phyloP scores from a whole-genome alignment of 306 rosid species.

The Vigna hirtella region DNA sequence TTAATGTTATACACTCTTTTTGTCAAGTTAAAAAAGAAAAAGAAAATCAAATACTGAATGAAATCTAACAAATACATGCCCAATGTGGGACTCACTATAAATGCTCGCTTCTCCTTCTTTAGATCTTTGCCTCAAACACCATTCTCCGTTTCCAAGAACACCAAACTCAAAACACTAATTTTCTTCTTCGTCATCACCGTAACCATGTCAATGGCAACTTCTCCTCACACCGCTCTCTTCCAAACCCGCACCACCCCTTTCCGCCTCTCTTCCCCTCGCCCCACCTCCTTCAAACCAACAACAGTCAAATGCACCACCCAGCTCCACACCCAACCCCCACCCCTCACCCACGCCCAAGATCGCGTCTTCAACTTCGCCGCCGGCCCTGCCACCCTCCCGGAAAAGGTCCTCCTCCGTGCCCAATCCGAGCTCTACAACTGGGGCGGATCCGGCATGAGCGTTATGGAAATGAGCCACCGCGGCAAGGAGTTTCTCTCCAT shows the following conservation, averaged over 20 bases:
- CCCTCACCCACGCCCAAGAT: slow-evolving; percentile 62
- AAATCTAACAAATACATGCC: neutral
- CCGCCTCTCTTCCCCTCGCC: slow-evolving; percentile 42
- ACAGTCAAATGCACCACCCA: slow-evolving; percentile 76
- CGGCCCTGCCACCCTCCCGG: slow-evolving; percentile 94
- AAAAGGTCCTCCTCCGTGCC: slow-evolving; percentile 71
- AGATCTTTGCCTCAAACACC: slow-evolving; percentile 12
- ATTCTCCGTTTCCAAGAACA: neutral
- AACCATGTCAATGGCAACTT: slow-evolving; percentile 66
- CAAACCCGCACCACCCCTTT: slow-evolving; percentile 33
- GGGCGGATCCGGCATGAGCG: slow-evolving; percentile 98
- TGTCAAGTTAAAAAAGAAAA: neutral
- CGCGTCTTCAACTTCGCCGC: slow-evolving; percentile 97
- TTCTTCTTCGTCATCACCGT: neutral
- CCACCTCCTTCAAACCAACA: slow-evolving; percentile 46
- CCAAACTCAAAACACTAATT: neutral
- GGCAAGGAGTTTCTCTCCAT: slow-evolving; percentile 89
- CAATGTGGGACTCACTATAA: neutral
- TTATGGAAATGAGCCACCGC: slow-evolving; percentile 98
- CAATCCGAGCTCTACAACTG: slow-evolving; percentile 92
- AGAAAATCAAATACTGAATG: neutral
- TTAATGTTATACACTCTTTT: neutral
- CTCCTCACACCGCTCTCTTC: slow-evolving; percentile 66
- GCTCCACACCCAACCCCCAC: slow-evolving; percentile 37
- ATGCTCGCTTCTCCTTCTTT: neutral